A percentile compares a stretch with the other conserved stretches of the same genome.
phyloP scores from a whole-genome alignment of 2,329 filamentous ascomycete species.

The Pseudogymnoascus sp. region DNA sequence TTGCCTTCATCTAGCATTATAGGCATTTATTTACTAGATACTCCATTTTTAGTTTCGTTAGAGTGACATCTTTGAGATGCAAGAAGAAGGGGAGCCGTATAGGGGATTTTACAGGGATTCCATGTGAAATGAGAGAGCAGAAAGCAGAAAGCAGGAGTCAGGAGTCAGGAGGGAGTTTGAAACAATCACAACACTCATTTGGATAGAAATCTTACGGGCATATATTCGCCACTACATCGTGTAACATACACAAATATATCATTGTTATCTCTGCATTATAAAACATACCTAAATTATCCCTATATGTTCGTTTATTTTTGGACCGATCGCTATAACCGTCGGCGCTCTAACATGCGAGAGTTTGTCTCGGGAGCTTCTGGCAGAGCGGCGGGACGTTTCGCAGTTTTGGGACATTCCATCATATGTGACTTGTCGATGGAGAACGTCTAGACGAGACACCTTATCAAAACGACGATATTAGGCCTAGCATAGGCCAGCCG shows the following conservation, averaged over 20 bases:
- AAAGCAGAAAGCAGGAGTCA: background rate
- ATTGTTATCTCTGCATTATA: background rate
- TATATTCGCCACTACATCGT: background rate
- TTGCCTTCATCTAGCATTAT: no score
- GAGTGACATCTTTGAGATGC: no score
- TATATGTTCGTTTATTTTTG: background rate
- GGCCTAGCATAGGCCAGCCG: conserved; percentile 9
- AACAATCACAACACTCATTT: background rate
- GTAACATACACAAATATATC: background rate
- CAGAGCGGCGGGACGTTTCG: background rate
- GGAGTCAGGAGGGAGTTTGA: background rate
- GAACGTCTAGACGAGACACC: conserved; percentile 10
- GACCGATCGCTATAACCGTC: no score
- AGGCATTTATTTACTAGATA: no score
- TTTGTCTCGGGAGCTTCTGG: conserved; percentile 1
- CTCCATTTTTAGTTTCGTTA: no score
- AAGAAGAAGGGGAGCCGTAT: no score
- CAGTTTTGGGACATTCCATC: conserved; percentile 10
- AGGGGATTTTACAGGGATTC: background rate
- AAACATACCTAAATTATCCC: background rate
- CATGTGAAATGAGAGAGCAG: background rate
- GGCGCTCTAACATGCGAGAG: no score
- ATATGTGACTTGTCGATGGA: conserved; percentile 12
- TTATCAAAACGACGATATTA: no score
- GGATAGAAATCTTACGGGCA: background rate